These are phyloP conservation scores for Sclerotinia borealis DNA, from an alignment of 2,329 filamentous ascomycete species.

Conservation along the genomic window DNA sequence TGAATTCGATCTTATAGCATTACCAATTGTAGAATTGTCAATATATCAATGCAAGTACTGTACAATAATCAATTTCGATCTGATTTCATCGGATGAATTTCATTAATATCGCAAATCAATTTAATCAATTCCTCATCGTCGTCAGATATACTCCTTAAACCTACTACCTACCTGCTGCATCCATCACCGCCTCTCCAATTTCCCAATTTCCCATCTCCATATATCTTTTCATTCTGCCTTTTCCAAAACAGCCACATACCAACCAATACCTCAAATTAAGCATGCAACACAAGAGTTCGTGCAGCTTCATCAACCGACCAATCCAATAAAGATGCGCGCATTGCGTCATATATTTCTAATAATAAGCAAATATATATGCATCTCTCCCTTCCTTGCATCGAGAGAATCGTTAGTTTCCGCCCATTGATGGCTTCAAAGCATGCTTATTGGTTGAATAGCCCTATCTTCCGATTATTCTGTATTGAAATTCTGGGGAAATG, in stretches of 20 bases:
- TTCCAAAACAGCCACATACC: background rate
- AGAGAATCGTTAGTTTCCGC: background rate
- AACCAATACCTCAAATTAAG: background rate
- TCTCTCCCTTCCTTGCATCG: background rate
- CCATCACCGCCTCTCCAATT: background rate
- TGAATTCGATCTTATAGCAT: no score
- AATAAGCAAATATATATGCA: background rate
- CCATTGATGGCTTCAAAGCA: background rate
- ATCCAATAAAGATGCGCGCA: background rate
- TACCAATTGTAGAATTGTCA: no score
- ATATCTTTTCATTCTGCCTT: background rate
- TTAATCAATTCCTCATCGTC: background rate
- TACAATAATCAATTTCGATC: no score
- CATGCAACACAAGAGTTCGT: background rate
- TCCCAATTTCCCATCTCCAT: background rate
- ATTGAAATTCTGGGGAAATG: slow-evolving; percentile 2
- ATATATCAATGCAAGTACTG: no score
- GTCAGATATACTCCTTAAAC: background rate
- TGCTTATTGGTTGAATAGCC: background rate
- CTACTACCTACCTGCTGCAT: background rate
- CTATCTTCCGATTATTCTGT: background rate
- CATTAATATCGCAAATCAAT: background rate
- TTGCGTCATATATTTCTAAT: slow-evolving; percentile 4
- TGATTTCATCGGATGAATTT: background rate
- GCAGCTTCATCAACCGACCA: background rate